phyloP scores from a whole-genome alignment of 768 basidiomycete species.

The Leccinum imitatum region DNA sequence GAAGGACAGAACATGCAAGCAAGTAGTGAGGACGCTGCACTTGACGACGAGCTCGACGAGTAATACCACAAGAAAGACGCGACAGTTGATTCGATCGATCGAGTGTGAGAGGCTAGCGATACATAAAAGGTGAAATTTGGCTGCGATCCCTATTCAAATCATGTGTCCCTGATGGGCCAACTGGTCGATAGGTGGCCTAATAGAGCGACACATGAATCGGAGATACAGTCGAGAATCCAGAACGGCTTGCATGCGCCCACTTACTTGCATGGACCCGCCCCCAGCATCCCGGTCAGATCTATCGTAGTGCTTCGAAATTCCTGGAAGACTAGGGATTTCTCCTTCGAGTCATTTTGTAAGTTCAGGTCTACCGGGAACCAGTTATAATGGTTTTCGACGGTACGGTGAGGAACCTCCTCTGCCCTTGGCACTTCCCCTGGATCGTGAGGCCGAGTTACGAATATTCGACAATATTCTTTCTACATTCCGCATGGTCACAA shows the following conservation, averaged over 20 bases:
- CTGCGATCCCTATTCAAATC: neutral
- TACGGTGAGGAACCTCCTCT: constrained; percentile 24
- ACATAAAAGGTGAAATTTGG: neutral
- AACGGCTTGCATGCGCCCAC: constrained; percentile 1
- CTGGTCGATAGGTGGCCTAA: constrained; percentile 2
- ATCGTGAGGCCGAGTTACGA: constrained; percentile 1
- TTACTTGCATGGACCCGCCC: neutral
- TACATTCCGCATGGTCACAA: constrained; percentile 51
- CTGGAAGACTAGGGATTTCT: constrained; percentile 4
- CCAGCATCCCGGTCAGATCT: constrained; percentile 14
- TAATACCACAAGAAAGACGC: neutral
- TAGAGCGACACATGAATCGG: constrained; percentile 7
- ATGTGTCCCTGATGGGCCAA: neutral
- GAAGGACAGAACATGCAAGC: neutral
- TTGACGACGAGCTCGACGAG: constrained; percentile 4
- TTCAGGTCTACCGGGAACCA: constrained; percentile 30
- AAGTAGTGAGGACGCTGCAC: neutral
- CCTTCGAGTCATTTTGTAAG: constrained; percentile 38
- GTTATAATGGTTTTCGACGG: constrained; percentile 24
- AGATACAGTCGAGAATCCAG: neutral
- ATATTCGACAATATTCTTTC: constrained; percentile 7
- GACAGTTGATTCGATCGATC: neutral
- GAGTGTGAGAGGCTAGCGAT: neutral
- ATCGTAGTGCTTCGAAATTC: constrained; percentile 5
- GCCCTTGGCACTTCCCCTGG: constrained; percentile 24